phyloP scores from a whole-genome alignment of 2,329 filamentous ascomycete species.

The Geosmithia morbida region DNA sequence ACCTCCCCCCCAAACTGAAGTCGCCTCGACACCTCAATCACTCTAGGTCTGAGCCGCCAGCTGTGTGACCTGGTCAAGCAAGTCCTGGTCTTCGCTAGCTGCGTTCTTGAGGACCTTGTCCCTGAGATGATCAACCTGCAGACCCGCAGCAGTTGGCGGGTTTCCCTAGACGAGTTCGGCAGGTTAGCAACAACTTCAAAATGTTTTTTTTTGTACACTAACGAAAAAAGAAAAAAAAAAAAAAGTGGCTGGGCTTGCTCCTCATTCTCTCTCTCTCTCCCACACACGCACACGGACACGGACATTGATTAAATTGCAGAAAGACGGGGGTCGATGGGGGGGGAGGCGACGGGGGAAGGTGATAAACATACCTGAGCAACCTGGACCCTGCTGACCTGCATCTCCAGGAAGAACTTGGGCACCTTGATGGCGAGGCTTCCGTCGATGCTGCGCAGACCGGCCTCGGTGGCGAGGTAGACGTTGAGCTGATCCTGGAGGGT shows the following conservation, averaged over 20 bases:
- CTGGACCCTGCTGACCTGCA: conserved; percentile 44
- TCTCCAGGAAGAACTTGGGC: conserved; percentile 47
- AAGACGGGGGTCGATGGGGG: too few species aligned
- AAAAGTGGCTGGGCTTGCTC: too few species aligned
- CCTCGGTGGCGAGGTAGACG: conserved; percentile 44
- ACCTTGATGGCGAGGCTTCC: conserved; percentile 42
- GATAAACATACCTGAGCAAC: conserved; percentile 27
- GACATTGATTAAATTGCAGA: too few species aligned
- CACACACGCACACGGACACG: too few species aligned
- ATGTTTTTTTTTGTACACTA: too few species aligned
- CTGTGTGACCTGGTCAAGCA: conserved; percentile 37
- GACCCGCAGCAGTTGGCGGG: conserved; percentile 31
- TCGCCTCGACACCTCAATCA: conserved; percentile 3
- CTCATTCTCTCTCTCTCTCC: too few species aligned
- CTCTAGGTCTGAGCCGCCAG: conserved; percentile 10
- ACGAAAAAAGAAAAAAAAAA: too few species aligned
- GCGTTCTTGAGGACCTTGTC: conserved; percentile 44
- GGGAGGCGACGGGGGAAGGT: too few species aligned
- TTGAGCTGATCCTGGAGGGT: conserved; percentile 38
- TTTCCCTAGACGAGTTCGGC: conserved; percentile 19
- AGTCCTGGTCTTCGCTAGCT: conserved; percentile 27
- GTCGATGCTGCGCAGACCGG: conserved; percentile 36
- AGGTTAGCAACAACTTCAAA: too few species aligned
- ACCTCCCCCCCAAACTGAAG: too few species aligned
- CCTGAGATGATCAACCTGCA: conserved; percentile 39